A percentile compares a stretch with the other conserved stretches of the same genome.
Conservation (phyloP, 306 rosid genomes). For the Trifolium fragiferum region DNA sequence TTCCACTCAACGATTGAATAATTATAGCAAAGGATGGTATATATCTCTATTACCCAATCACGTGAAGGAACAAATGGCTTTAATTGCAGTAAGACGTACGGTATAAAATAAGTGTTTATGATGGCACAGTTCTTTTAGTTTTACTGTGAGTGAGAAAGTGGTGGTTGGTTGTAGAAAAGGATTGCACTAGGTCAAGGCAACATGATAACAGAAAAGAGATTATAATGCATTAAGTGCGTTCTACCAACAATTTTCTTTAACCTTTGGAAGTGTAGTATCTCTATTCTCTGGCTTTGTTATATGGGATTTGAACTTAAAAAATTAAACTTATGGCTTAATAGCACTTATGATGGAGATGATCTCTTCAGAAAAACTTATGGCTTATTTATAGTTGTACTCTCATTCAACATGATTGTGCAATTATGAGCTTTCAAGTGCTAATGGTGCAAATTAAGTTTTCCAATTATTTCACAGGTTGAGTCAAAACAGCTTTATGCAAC, state of each 20-base stretch:
- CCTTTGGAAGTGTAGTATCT: not conserved
- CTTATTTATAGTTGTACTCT: no score
- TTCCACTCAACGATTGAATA: slow-evolving; percentile 50
- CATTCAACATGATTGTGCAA: no score
- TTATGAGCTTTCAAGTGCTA: no score
- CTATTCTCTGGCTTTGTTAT: not conserved
- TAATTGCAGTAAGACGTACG: slow-evolving; percentile 38
- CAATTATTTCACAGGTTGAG: no score
- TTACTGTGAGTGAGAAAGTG: slow-evolving; percentile 43
- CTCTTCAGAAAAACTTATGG: no score
- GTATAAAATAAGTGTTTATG: slow-evolving; percentile 36
- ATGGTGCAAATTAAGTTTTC: no score
- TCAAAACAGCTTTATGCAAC: no score
- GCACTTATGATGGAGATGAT: no score
- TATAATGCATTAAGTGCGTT: slow-evolving; percentile 9
- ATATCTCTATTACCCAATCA: slow-evolving; percentile 21
- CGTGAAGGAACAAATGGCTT: slow-evolving; percentile 34
- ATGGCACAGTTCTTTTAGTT: not conserved
- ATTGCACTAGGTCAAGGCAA: slow-evolving; percentile 37
- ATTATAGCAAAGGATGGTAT: slow-evolving; percentile 35
- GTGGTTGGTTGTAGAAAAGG: slow-evolving; percentile 64
- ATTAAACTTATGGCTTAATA: not conserved
- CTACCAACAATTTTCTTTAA: slow-evolving; percentile 26
- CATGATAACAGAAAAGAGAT: slow-evolving; percentile 32
- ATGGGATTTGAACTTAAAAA: not conserved